Percentiles rank a stretch among this genome's conserved stretches.
Conservation (phyloP, 257 asterid species). For the Leptodermis oblonga region DNA sequence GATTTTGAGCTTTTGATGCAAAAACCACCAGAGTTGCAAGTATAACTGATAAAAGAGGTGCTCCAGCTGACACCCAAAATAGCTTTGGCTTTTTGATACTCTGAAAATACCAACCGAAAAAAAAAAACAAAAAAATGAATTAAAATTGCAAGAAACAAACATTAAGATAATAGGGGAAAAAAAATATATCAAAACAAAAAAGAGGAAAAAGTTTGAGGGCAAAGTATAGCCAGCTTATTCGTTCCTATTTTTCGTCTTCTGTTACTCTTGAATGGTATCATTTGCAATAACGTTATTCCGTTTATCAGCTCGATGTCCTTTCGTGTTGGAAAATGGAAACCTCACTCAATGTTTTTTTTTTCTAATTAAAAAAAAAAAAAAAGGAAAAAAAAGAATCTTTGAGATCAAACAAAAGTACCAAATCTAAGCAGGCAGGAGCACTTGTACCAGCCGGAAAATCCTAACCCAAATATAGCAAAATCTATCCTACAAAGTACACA, state of each 20-base stretch:
- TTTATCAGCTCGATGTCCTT: too few species aligned
- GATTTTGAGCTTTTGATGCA: constrained; percentile 63
- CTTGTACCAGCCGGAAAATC: background rate
- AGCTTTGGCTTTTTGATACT: constrained; percentile 71
- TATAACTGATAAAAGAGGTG: constrained; percentile 69
- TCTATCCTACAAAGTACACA: background rate
- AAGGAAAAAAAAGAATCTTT: too few species aligned
- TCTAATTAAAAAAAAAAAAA: too few species aligned
- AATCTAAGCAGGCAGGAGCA: background rate
- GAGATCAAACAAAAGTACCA: background rate
- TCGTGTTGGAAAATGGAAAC: too few species aligned
- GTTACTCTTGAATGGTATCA: too few species aligned
- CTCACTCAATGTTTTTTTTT: too few species aligned
- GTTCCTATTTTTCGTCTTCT: too few species aligned
- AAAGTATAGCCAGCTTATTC: too few species aligned
- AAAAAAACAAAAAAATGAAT: background rate
- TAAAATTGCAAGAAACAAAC: background rate
- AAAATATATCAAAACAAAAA: background rate
- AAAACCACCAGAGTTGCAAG: constrained; percentile 67
- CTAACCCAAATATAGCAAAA: background rate
- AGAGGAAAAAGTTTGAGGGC: background rate
- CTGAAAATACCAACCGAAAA: constrained; percentile 29
- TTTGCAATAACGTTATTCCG: too few species aligned
- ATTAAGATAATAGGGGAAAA: background rate
- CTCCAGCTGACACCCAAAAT: constrained; percentile 96